Conservation (phyloP, 1,139 yeast genomes). For the Kurtzmaniella quercitrusa region DNA sequence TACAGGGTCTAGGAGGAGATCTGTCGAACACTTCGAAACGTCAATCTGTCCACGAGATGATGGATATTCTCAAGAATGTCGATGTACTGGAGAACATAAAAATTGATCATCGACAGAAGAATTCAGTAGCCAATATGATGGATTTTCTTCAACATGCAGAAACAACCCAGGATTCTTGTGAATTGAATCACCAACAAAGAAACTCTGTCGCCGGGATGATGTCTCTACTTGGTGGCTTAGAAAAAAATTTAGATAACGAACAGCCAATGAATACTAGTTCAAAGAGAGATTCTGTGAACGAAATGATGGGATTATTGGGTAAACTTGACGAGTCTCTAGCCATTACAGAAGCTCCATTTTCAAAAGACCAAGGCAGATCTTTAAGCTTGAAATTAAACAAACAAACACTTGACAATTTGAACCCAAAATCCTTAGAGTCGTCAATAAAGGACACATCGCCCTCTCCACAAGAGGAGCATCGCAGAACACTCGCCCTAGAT, state of each 20-base stretch:
- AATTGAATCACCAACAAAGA: constrained; percentile 13
- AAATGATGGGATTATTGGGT: constrained; percentile 23
- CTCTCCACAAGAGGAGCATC: constrained; percentile 1
- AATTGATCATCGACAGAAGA: constrained; percentile 10
- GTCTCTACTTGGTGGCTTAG: constrained; percentile 11
- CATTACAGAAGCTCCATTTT: constrained; percentile 1
- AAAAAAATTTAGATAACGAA: constrained; percentile 1
- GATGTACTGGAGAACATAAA: constrained; percentile 10
- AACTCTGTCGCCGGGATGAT: constrained; percentile 25
- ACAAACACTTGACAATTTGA: not conserved
- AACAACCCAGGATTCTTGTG: constrained; percentile 9
- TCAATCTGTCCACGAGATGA: constrained; percentile 15
- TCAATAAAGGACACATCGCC: constrained; percentile 2
- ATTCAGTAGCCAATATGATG: constrained; percentile 17
- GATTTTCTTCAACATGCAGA: constrained; percentile 15
- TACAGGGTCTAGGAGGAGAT: constrained; percentile 6
- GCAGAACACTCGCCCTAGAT: not conserved
- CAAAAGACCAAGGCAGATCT: not conserved
- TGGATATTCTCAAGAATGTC: constrained; percentile 16
- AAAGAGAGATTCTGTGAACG: constrained; percentile 22
- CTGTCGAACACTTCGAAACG: constrained; percentile 8
- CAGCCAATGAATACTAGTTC: not conserved
- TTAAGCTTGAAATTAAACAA: not conserved
- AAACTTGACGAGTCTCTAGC: constrained; percentile 11
- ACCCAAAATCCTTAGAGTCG: not conserved